Base-by-base conservation (phyloP, 768 basidiomycete genomes). In the Rhizopogon rudus region DNA sequence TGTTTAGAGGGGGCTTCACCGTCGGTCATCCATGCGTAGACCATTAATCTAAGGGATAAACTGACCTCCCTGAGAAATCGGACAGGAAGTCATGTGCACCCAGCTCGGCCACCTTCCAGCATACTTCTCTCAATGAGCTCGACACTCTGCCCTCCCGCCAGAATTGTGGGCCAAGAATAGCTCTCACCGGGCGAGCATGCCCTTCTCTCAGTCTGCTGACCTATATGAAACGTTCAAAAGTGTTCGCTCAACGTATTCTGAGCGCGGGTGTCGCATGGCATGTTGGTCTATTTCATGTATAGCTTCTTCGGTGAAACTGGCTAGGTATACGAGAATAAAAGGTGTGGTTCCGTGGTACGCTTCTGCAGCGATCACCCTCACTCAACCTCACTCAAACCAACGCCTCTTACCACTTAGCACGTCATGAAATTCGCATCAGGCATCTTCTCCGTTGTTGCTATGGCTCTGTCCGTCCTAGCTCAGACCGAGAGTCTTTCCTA, bases 361-460 rank as follows among this genome's bases (percentile, higher is more conserved):
- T 25, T 35, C 28, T 55, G 17, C 54, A 60, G 9, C 40, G 16
- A 2, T 35, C 25, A 46, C 17, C 46, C 8, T n/a, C 25, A 12
- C 22, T 41, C 29, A 61, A 16, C 33, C 8, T 16, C 45, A 25
- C 42, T 17, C 25, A 8, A 22, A n/a, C 16, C 22, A 20, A 10
- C 16, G 14, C 10, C 40, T 22, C 50, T 46, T 29, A 8, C 37
- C 35, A 35, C 10, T 28, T 14, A 8, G 13, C 40, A 5, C 37
- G 48, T 12, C 40, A 71, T 71, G 70, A 71, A 71, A 22, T 56
- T 67, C 54, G 14, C 39, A 20, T 54, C 63, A 16, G 33, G 59
- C 50, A 28, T 53, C 7, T 40, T 40, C 9, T 46, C 60, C 16
- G 1, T 46, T 40, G 41, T 69, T 42, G 43, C 60, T 1, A 39